Evolutionary conservation across 768 basidiomycete genomes (phyloP).

Genomic region (Pleurotus eryngii): DNA sequence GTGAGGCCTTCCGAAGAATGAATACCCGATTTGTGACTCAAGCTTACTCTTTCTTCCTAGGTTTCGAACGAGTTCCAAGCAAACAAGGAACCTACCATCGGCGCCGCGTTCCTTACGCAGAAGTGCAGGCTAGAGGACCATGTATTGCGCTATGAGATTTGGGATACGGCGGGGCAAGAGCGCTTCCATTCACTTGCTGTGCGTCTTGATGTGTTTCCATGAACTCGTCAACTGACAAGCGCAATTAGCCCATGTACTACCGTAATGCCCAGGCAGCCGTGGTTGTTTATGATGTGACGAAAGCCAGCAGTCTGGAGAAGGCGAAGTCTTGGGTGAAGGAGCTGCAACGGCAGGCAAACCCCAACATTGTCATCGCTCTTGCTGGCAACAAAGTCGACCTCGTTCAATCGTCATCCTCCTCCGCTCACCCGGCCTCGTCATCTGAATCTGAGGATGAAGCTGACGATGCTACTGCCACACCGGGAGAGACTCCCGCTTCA

Average conservation of each 20-base stretch:
- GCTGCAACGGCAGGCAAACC: conserved; percentile 96
- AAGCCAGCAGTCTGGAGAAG: conserved; percentile 93
- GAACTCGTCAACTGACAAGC: conserved; percentile 12
- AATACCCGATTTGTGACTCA: conserved; percentile 11
- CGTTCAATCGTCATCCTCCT: conserved; percentile 61
- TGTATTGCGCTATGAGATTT: conserved; percentile 91
- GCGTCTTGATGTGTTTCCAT: conserved; percentile 28
- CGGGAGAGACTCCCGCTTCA: conserved; percentile 63
- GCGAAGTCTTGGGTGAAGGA: conserved; percentile 99
- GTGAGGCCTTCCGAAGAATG: conserved; percentile 42
- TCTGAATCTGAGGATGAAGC: conserved; percentile 85
- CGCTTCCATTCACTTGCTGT: conserved; percentile 97
- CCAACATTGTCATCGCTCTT: conserved; percentile 97
- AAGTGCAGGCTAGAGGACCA: conserved; percentile 95
- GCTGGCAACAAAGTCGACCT: conserved; percentile 98
- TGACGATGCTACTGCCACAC: conserved; percentile 88
- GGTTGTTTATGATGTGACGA: conserved; percentile 97
- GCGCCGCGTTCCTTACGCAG: conserved; percentile 93
- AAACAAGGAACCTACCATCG: conserved; percentile 98
- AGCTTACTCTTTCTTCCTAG: conserved; percentile 32
- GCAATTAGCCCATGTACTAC: conserved; percentile 90
- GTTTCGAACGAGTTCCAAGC: conserved; percentile 97
- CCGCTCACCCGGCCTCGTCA: conserved; percentile 41
- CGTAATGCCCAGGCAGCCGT: conserved; percentile 98
- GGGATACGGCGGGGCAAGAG: conserved; percentile 95